Base-by-base conservation (phyloP, 495 filamentous ascomycete genomes). In the Penicillium manginii region DNA sequence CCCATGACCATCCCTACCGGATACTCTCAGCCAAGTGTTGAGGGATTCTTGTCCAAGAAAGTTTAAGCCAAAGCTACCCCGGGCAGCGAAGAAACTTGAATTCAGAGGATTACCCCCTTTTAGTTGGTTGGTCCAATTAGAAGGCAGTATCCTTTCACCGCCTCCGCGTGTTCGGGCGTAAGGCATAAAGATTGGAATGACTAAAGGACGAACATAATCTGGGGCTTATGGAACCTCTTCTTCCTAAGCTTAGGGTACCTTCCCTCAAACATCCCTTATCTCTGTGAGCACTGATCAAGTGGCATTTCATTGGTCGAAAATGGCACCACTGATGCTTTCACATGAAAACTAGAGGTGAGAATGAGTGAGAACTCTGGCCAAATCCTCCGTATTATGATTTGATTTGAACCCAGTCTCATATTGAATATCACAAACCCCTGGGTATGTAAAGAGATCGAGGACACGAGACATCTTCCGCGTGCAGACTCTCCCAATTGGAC, bases 251-350 rank as follows among this genome's bases (percentile, higher is more conserved):
- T n/a, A n/a, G n/a, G n/a, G n/a, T n/a, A n/a, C n/a, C n/a, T n/a
- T n/a, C n/a, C n/a, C n/a, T n/a, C n/a, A n/a, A 11, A 47, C 21
- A 21, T n/a, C 45, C 21, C 45, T 47, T 47, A 47, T 47, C 45
- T 23, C 10, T 22, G 45, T 37, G 35, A 23, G 45, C 45, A 47
- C 45, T 23, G 42, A 46, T 22, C 42, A 46, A 22, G 4, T 14
- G 45, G 21, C 19, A 12, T 7, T 21, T 47, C 19, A 47, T 47
- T 47, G 45, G 45, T 47, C 18, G 18, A 15, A 47, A 22, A 47
- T 47, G 45, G 18, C 45, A 47, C n/a, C 19, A 47, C 18, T 47
- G 14, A 19, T 22, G 45, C 45, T 15, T 43, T 47, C 45, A 47
- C 21, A 26, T 47, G 45, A 43, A n/a, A 17, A 17, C 7, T 6